Evolutionary conservation across 2,329 filamentous ascomycete species (phyloP).

Genomic region (Calonectria henricotiae): DNA sequence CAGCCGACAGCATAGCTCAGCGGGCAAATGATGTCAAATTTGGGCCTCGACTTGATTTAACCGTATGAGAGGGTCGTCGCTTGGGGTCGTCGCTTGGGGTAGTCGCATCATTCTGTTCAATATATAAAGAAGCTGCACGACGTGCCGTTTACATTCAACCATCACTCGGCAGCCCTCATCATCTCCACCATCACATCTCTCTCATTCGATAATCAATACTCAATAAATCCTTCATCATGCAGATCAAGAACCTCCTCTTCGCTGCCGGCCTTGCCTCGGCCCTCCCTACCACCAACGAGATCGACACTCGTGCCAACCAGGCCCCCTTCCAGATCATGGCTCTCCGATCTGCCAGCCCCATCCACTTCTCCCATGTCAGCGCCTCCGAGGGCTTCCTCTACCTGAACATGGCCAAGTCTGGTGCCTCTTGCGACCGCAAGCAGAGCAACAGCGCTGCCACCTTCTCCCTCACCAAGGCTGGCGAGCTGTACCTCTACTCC

Average conservation of each 20-base stretch:
- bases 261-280: constrained; percentile 47
- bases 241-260: constrained; percentile 44
- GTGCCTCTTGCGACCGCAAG: constrained; percentile 65
- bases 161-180: constrained; percentile 8
- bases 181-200: constrained; percentile 5
- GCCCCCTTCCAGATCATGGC: constrained; percentile 64
- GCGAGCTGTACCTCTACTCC: constrained; percentile 64
- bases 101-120: not conserved
- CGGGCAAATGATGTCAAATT: constrained; percentile 17
- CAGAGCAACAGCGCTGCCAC: constrained; percentile 61
- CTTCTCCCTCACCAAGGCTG: constrained; percentile 64
- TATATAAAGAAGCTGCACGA: constrained; percentile 5
- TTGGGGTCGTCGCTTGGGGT: not conserved
- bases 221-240: constrained; percentile 41
- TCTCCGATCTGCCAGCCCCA: constrained; percentile 64
- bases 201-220: not conserved
- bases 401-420: constrained; percentile 62
- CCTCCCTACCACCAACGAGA: constrained; percentile 46
- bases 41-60: constrained; percentile 11
- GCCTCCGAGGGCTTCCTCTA: constrained; percentile 64
- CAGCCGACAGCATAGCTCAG: not conserved
- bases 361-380: constrained; percentile 65
- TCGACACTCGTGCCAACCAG: constrained; percentile 34
- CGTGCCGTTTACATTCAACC: not conserved
- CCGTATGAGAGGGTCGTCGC: not conserved